These are phyloP conservation scores for Calonectria fujianensis DNA, from an alignment of 2,329 filamentous ascomycete genomes.

Conservation along the genomic window DNA sequence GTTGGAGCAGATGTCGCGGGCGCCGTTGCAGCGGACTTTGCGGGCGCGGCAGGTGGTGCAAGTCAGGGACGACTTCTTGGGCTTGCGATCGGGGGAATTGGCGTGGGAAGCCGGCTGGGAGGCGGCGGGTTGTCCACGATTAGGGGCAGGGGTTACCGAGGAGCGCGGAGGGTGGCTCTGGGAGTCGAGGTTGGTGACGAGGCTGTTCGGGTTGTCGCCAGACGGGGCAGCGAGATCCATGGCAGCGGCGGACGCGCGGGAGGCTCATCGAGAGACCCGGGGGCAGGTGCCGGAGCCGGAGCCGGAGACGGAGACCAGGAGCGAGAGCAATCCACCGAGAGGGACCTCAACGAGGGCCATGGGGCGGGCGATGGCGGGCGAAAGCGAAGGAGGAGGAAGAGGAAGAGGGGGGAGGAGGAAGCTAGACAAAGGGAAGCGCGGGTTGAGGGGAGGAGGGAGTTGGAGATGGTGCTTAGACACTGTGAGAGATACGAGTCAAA, in stretches of 20 bases:
- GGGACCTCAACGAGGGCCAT: slow-evolving; percentile 46
- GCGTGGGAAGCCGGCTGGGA: slow-evolving; percentile 52
- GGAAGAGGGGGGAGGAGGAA: slow-evolving; percentile 39
- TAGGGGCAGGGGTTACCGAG: slow-evolving; percentile 37
- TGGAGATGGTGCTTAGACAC: slow-evolving; percentile 34
- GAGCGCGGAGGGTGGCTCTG: slow-evolving; percentile 47
- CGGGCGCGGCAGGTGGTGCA: slow-evolving; percentile 73
- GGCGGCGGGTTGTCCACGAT: slow-evolving; percentile 41
- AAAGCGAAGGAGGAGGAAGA: slow-evolving; percentile 13
- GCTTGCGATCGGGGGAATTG: slow-evolving; percentile 59
- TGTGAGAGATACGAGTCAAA: slow-evolving; percentile 45
- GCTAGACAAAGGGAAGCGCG: slow-evolving; percentile 38
- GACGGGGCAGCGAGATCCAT: slow-evolving; percentile 56
- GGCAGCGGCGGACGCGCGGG: slow-evolving; percentile 46
- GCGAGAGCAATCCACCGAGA: slow-evolving; percentile 47
- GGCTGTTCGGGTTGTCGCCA: slow-evolving; percentile 56
- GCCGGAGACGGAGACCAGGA: slow-evolving; percentile 43
- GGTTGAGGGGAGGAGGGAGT: slow-evolving; percentile 44
- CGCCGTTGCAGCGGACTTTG: slow-evolving; percentile 76
- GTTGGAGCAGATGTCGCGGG: slow-evolving; percentile 73
- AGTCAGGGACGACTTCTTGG: slow-evolving; percentile 68
- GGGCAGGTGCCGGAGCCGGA: slow-evolving; percentile 46
- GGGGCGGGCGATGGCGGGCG: slow-evolving; percentile 1
- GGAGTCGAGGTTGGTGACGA: slow-evolving; percentile 51
- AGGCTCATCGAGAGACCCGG: slow-evolving; percentile 52